Base-by-base conservation (phyloP, 2,329 filamentous ascomycete species). In the Diaporthe ilicicola region DNA sequence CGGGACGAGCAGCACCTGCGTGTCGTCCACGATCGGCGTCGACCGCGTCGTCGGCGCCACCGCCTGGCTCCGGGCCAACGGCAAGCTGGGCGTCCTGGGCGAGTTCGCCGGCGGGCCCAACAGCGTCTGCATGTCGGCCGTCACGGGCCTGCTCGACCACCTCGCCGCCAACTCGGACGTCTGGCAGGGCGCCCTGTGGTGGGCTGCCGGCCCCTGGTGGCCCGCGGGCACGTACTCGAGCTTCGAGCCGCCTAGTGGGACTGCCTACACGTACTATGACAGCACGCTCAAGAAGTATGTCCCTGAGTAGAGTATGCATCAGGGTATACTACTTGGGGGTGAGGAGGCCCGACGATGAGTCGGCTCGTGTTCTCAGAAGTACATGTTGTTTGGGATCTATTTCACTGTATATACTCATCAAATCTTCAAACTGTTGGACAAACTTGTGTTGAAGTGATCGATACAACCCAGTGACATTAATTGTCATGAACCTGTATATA, bases 181-280 rank as follows among this genome's bases (percentile, higher is more conserved):
- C 42, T 90, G 88, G 88, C 82, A 82, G 37, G 88, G 87, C 17
- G 86, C 84, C 73, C 75, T 87, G 17, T 89, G 87, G 86, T 90
- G 88, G 88, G 80, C 83, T 42, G 87, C 84, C 22, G 88, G 88
- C 0, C 88, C 88, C 17, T 89, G 87, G 87, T 90, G 87, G 88
- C 83, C 78, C 24, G 76, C 81, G 62, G 84, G 85, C 59, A 76
- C 75, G 67, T 86, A 79, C 76, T 64, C 59, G 29, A 78, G 77
- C 75, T 84, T 86, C 73, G 85, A 87, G 79, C 84, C 84, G 9
- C 81, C 84, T 6, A 81, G 76, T 37, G 84, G 85, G 4, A 80
- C 78, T 4, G 84, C 76, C 0, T 87, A 87, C 70, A 74, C 73
- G 17, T 67, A 73, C 48, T 73, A 81, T 73, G 77, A 80, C 72